Evolutionary conservation across 2,329 filamentous ascomycete genomes (phyloP), one percentile per base, ranked within the genome.

Genomic region (Venturia carpophila): DNA sequence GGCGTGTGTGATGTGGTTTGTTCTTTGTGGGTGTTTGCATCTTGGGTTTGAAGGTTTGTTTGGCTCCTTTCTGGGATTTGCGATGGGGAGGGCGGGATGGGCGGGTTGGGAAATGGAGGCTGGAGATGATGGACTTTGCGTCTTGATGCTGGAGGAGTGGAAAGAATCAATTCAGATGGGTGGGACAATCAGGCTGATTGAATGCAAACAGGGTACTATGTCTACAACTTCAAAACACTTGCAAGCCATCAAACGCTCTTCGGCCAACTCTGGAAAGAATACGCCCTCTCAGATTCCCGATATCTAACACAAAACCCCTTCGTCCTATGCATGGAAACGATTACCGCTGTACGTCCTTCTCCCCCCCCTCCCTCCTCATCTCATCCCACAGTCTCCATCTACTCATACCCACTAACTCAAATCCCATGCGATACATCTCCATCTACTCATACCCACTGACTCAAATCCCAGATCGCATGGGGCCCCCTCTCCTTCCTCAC

Each of bases 261-360:
- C 65, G 90, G 88, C 2, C 91, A 96, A 78, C 80, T 96, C 56
- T 96, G 92, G 92, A 96, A 96, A 73, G 92, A 96, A 76, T 96
- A 96, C 74, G 83, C 90, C 3, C 82, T 92, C 42, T 92, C 90
- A 2, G 92, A 96, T 77, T 95, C 91, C 64, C 83, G 92, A 55
- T 96, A 96, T 72, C 79, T 96, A 70, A 92, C 88, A 2, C 86
- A 87, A 21, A 89, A 94, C 72, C 83, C 87, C 1, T 92, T 96
- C 71, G 91, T 94, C 70, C 79, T 96, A n/a, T 92, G 89, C 74
- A 87, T 96, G 75, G 92, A 96, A 80, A 85, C 83, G 21, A 85
- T 96, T 68, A 96, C 92, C 1, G 86, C 86, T 52, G 89, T 92
- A 77, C 71, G 86, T 75, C 49, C 60, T 47, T 34, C 58, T 27